Evolutionary conservation across 2,329 filamentous ascomycete genomes (phyloP).

Genomic region (Fusarium sp.): DNA sequence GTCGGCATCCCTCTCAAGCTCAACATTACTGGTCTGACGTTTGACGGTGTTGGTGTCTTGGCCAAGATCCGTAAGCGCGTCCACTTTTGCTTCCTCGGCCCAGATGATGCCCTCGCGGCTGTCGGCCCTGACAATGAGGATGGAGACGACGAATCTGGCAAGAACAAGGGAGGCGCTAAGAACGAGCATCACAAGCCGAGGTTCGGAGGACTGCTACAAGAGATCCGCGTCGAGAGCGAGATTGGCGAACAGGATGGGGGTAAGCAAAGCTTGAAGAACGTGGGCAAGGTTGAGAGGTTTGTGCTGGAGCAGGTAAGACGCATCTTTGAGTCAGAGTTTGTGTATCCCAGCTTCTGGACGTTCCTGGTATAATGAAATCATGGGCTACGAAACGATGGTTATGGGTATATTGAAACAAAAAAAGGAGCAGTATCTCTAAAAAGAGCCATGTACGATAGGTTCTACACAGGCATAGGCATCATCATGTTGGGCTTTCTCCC

Average conservation of each 20-base stretch:
- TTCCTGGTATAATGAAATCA: slow-evolving; percentile 76
- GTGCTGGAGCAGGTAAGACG: slow-evolving; percentile 94
- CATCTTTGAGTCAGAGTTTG: slow-evolving; percentile 98
- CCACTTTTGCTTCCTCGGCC: slow-evolving; percentile 94
- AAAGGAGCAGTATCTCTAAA: slow-evolving; percentile 18
- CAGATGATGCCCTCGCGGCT: slow-evolving; percentile 86
- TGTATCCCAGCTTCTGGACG: slow-evolving; percentile 98
- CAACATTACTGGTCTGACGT: slow-evolving; percentile 93
- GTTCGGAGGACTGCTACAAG: slow-evolving; percentile 83
- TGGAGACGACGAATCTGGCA: slow-evolving; percentile 9
- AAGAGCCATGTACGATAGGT: neutral
- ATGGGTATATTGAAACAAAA: slow-evolving; percentile 36
- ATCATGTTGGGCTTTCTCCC: slow-evolving; percentile 9
- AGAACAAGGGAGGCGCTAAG: slow-evolving; percentile 24
- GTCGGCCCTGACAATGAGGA: slow-evolving; percentile 62
- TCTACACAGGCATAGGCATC: slow-evolving; percentile 13
- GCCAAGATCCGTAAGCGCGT: slow-evolving; percentile 90
- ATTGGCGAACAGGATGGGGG: slow-evolving; percentile 92
- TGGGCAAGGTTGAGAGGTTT: slow-evolving; percentile 98
- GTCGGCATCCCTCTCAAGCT: slow-evolving; percentile 94
- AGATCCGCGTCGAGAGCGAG: slow-evolving; percentile 96
- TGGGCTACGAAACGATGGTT: slow-evolving; percentile 7
- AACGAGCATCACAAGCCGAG: slow-evolving; percentile 44
- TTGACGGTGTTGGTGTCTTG: slow-evolving; percentile 92
- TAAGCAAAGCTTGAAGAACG: slow-evolving; percentile 96